Evolutionary conservation across 2,329 filamentous ascomycete genomes (phyloP), one percentile per base, ranked within the genome.

Genomic region (Ophiobolus disseminans): DNA sequence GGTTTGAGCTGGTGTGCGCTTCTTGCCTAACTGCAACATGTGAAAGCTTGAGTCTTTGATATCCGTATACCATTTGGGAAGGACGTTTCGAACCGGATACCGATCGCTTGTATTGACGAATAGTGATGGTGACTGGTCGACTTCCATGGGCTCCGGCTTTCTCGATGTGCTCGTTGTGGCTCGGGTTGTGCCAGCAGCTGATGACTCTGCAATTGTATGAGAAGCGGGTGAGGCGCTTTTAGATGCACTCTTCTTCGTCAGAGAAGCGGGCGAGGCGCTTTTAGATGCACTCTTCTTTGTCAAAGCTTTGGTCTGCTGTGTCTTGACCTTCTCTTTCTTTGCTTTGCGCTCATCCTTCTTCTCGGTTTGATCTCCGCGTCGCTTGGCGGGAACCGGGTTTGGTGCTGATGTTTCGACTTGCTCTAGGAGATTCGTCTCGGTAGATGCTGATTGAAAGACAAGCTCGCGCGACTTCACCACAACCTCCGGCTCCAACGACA

Each of bases 61-160:
- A 1, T 36, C 39, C 3, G 26, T 47, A 40, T 62, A 57, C 62
- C 62, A 65, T 9, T 37, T 5, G 13, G 58, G 56, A 13, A 53
- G 39, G 2, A 11, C 10, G 0, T 26, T 4, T 3, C 16, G 34
- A 5, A 43, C 11, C 4, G 21, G 38, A 16, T 53, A 55, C 11
- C 6, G 16, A 1, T 48, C 48, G 4, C 9, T 48, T n/a, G 19
- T 14, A 8, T 41, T 10, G 5, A 36, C 16, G 9, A 37, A 35
- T 3, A 49, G n/a, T 10, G 22, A 20, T 13, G 26, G 21, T 16
- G 31, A 25, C 1, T 21, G 40, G 6, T n/a, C n/a, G 7, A 25
- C 25, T 6, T 23, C 21, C 25, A 25, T 40, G 5, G 10, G 19
- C 17, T 21, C 22, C 30, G 16, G 9, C 30, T 3, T 11, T 7